These are phyloP conservation scores for Neoarthrinium moseri DNA, from an alignment of 2,329 filamentous ascomycete species.

Conservation along the genomic window DNA sequence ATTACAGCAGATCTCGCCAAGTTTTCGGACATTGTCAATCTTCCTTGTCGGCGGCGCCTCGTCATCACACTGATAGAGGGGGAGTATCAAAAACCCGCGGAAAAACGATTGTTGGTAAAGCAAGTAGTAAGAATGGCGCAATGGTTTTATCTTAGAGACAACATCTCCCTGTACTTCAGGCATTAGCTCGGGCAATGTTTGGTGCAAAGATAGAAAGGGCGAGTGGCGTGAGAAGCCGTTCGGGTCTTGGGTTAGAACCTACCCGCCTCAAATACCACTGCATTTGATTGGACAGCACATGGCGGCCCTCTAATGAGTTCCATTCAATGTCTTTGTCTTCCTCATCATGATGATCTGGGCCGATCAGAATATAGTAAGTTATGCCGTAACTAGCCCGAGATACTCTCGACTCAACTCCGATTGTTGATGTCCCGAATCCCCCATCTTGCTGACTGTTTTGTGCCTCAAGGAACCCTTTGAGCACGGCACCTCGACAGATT, in stretches of 20 bases:
- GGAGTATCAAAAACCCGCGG: neutral
- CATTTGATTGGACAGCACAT: neutral
- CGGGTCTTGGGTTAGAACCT: neutral
- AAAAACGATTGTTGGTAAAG: neutral
- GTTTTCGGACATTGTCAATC: neutral
- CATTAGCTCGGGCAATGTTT: too few species aligned
- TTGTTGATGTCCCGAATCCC: neutral
- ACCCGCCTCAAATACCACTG: conserved; percentile 1
- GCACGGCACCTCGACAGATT: conserved; percentile 6
- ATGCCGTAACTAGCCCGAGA: conserved; percentile 1
- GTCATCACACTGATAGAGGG: neutral
- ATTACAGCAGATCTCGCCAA: neutral
- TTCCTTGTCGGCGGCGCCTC: neutral
- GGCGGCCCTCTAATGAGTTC: neutral
- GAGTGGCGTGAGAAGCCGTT: neutral
- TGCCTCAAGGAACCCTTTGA: neutral
- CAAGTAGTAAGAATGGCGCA: neutral
- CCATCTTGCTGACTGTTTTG: neutral
- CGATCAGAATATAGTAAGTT: accelerated
- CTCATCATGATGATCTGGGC: neutral
- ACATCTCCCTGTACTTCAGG: neutral
- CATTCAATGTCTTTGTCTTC: neutral
- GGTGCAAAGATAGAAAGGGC: too few species aligned
- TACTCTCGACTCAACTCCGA: neutral
- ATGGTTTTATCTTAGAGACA: neutral